These are phyloP conservation scores for Chlorella sp. DNA, from an alignment of 139 green algal genomes.

Conservation along the genomic window DNA sequence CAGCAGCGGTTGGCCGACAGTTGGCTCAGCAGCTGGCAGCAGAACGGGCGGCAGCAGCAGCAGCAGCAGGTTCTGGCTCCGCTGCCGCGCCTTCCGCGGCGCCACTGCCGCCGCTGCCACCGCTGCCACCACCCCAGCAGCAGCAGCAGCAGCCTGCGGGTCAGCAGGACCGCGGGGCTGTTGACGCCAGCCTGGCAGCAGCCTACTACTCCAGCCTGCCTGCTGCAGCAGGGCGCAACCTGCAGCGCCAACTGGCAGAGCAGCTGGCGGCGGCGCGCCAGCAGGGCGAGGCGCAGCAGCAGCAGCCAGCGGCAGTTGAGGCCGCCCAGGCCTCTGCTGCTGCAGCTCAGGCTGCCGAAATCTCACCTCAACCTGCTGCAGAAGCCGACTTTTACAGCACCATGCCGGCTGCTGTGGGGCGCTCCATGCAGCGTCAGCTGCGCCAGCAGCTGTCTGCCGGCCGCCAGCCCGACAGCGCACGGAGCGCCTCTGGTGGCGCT, in stretches of 20 bases:
- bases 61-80: not conserved
- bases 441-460: not conserved
- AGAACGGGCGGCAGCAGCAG: not conserved
- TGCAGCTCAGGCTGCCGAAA: no score
- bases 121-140: not conserved
- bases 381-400: constrained; percentile 14
- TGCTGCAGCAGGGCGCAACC: constrained; percentile 9
- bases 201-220: constrained; percentile 30
- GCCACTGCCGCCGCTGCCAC: not conserved
- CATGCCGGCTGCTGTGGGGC: constrained; percentile 27
- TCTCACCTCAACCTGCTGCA: no score
- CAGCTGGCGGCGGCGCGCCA: constrained; percentile 12
- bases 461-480: not conserved
- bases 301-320: not conserved
- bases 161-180: no score
- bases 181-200: not conserved
- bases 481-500: not conserved
- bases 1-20: constrained; percentile 1
- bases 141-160: no score
- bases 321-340: not conserved
- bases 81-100: not conserved
- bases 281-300: not conserved
- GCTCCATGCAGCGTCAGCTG: constrained; percentile 14
- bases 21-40: constrained; percentile 22
- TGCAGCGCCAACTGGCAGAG: constrained; percentile 19